phyloP scores from a whole-genome alignment of 352 stramenopile species.

The Globisporangium parvum region DNA sequence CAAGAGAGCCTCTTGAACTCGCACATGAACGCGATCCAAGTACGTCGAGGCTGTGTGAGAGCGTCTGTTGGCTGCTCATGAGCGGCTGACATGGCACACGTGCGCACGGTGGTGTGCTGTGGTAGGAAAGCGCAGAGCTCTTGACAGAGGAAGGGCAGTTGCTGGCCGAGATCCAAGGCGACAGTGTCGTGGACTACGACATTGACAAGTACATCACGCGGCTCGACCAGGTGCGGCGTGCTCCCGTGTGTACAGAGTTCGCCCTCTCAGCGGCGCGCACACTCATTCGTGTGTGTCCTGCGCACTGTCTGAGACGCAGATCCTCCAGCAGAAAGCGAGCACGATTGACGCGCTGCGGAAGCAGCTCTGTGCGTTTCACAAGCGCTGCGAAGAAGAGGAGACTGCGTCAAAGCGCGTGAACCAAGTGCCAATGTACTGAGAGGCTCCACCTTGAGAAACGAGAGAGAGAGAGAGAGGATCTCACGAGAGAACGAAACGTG shows the following conservation, averaged over 20 bases:
- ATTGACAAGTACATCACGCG: slow-evolving; percentile 92
- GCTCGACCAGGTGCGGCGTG: slow-evolving; percentile 68
- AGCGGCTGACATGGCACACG: not conserved
- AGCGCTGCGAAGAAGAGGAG: slow-evolving; percentile 81
- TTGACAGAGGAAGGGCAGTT: slow-evolving; percentile 94
- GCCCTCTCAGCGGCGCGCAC: too few relatives aligned
- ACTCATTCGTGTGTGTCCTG: not conserved
- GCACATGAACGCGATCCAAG: slow-evolving; percentile 96
- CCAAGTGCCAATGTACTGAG: slow-evolving; percentile 16
- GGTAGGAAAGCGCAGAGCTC: slow-evolving; percentile 94
- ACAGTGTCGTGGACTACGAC: slow-evolving; percentile 89
- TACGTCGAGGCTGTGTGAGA: slow-evolving; percentile 13
- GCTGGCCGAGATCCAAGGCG: slow-evolving; percentile 80
- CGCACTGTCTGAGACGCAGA: slow-evolving; percentile 28
- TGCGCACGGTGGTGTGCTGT: not conserved
- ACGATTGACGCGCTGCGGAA: slow-evolving; percentile 82
- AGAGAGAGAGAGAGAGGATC: not conserved
- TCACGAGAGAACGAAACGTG: not conserved
- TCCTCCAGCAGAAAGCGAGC: slow-evolving; percentile 90
- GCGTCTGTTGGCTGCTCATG: not conserved
- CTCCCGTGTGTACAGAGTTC: too few relatives aligned
- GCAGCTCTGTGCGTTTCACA: slow-evolving; percentile 80
- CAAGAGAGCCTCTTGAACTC: slow-evolving; percentile 94
- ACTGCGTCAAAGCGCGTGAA: slow-evolving; percentile 45
- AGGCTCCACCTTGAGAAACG: not conserved